Evolutionary conservation across 768 basidiomycete species (phyloP), one percentile per base, ranked within the genome.

Genomic region (Leccinum fibrillosum): DNA sequence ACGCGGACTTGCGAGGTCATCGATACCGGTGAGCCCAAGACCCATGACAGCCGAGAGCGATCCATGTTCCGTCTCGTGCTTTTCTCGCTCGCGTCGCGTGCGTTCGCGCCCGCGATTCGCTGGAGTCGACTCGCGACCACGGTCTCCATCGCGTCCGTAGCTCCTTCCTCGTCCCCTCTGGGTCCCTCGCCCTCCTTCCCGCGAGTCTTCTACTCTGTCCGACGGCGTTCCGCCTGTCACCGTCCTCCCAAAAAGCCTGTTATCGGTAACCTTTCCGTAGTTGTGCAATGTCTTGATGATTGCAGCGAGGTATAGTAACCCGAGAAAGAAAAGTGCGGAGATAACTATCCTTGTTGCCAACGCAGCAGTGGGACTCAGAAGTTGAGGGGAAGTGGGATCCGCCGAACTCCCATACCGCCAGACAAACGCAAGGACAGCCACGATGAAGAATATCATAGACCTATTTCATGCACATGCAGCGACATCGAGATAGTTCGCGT

Each of bases 381-480:
- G 74, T 12, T 66, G 60, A 2, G 76, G 75, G 9, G 61, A 61
- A 3, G 66, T 48, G 2, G 67, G 64, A 48, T 87, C 81, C 12
- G 68, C 39, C 1, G 73, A 72, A 0, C 82, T 78, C 15, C 86
- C 87, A 0, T 80, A 80, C 44, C 84, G 77, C 88, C 86, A 89
- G 53, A 88, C 78, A 60, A 82, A 90, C 7, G 84, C 78, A 32
- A 88, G 75, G 62, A 90, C 86, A 12, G 85, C 76, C 3, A 77
- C 65, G 59, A 86, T 69, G 69, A 89, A 89, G 53, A 83, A 76
- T 5, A 88, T 75, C 80, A 90, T 85, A 0, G 89, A 84, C 84
- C 83, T 85, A 19, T 57, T 12, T 57, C 11, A 19, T 2, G n/a
- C 37, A 37, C 13, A 19, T 3, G 8, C 2, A 52, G 4, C 23